Base-by-base conservation (phyloP, 345 rosid species). In the Raphanus sativus region DNA sequence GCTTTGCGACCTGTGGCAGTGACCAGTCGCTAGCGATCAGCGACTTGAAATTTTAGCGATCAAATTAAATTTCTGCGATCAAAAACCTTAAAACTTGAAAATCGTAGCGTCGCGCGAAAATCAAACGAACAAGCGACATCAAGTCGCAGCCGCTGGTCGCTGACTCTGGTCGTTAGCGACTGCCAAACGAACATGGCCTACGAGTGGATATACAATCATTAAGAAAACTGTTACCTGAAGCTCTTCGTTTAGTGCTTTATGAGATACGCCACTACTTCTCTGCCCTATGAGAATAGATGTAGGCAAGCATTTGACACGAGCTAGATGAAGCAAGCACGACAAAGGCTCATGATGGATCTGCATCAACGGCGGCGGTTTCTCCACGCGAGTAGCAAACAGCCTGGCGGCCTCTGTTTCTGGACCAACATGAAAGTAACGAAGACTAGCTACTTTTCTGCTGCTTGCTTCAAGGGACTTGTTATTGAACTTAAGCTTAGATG, bases 321-420 rank as follows among this genome's bases (percentile, higher is more conserved):
- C 93, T 70, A 91, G 80, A 61, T 90, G 97, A 81, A 91, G 83
- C 75, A 91, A 83, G 85, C 96, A 94, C 56, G 96, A 91, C 62
- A 94, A 62, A 60, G 97, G 93, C 72, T 91, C 97, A 71, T 77
- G 69, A 73, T 83, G 86, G 80, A 91, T 84, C 76, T 87, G 90
- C 78, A 88, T 74, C 15, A 81, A 62, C 1, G 84, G 79, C 45
- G 92, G 93, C 33, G 89, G 83, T 84, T 81, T 88, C 84, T 81
- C 80, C 30, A 87, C 76, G 76, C 76, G 81, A 70, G 87, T 42
- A 74, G 83, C 76, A 60, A 90, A 66, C 24, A 85, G 81, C 42
- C 55, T 68, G 71, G 82, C 75, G 54, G 73, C 9, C 26, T 84
- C 91, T 32, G 91, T 90, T 82, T 85, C 91, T 36, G 83, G 81